phyloP scores from a whole-genome alignment of 1,284 basidiomycete genomes.

The Cutaneotrichosporon sp. region DNA sequence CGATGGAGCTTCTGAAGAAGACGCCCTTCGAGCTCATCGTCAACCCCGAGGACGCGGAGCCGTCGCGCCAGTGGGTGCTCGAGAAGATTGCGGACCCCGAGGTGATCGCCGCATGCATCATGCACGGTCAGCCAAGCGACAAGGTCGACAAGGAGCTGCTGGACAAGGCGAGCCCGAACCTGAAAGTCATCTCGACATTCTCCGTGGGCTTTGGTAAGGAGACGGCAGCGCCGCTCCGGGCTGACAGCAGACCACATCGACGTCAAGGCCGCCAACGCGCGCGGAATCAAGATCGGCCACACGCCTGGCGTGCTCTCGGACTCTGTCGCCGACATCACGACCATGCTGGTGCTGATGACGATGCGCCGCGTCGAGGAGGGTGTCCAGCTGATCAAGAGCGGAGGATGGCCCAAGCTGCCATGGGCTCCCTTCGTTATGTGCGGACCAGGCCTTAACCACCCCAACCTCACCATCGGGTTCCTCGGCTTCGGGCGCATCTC shows the following conservation, averaged over 20 bases:
- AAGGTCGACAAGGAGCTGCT: conserved; percentile 67
- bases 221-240: no score
- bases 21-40: conserved; percentile 51
- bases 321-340: conserved; percentile 79
- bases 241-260: conserved; percentile 66
- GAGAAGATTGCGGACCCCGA: conserved; percentile 68
- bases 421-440: conserved; percentile 67
- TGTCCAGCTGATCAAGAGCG: conserved; percentile 61
- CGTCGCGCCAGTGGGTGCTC: conserved; percentile 70
- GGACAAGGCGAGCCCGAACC: conserved; percentile 55
- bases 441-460: conserved; percentile 51
- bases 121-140: conserved; percentile 37
- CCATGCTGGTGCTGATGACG: conserved; percentile 89
- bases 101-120: conserved; percentile 37
- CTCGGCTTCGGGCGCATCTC: conserved; percentile 91
- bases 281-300: conserved; percentile 73
- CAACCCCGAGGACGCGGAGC: conserved; percentile 64
- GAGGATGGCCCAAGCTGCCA: conserved; percentile 63
- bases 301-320: conserved; percentile 86
- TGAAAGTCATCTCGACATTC: conserved; percentile 82
- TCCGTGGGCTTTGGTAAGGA: conserved; percentile 74
- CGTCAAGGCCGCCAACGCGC: conserved; percentile 58
- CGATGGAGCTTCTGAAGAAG: conserved; percentile 59
- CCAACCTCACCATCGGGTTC: conserved; percentile 67
- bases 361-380: conserved; percentile 68